Evolutionary conservation across 2,329 filamentous ascomycete species (phyloP).

Genomic region (Xylaria digitata): DNA sequence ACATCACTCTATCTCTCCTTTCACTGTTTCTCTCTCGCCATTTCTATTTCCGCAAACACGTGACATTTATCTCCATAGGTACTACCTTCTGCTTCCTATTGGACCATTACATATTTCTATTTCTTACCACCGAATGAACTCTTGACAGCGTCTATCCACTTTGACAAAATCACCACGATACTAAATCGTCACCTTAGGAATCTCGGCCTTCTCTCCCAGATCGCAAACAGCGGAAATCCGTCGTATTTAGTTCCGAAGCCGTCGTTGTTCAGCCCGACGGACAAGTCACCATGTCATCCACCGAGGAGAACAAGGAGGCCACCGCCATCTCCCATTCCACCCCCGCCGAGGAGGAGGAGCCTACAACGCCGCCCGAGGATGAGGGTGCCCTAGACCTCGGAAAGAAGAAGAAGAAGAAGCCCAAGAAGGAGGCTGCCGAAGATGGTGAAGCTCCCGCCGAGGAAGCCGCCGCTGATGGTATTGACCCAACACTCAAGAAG

Average conservation of each 20-base stretch:
- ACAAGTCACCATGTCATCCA: conserved; percentile 78
- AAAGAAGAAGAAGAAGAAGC: conserved; percentile 73
- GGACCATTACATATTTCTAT: conserved; percentile 7
- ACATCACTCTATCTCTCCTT: conserved; percentile 5
- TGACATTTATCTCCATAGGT: conserved; percentile 24
- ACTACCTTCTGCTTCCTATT: conserved; percentile 18
- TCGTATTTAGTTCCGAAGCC: conserved; percentile 90
- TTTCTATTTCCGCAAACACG: conserved; percentile 27
- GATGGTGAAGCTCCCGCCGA: conserved; percentile 63
- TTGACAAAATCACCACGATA: conserved; percentile 12
- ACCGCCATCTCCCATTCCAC: conserved; percentile 78
- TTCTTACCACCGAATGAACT: conserved; percentile 3
- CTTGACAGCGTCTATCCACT: background rate
- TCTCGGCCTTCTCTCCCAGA: conserved; percentile 54
- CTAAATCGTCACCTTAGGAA: conserved; percentile 40
- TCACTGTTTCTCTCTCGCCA: conserved; percentile 1
- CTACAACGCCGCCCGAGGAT: conserved; percentile 54
- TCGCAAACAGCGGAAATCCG: conserved; percentile 87
- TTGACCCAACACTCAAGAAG: conserved; percentile 86
- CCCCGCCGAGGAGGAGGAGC: conserved; percentile 53
- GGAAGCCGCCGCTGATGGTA: conserved; percentile 67
- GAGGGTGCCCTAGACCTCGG: conserved; percentile 73
- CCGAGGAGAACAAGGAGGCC: conserved; percentile 76
- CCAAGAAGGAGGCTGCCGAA: conserved; percentile 65
- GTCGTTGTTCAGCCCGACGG: conserved; percentile 91